These are phyloP conservation scores for Apiospora marii DNA, from an alignment of 2,329 filamentous ascomycete genomes.

Conservation along the genomic window DNA sequence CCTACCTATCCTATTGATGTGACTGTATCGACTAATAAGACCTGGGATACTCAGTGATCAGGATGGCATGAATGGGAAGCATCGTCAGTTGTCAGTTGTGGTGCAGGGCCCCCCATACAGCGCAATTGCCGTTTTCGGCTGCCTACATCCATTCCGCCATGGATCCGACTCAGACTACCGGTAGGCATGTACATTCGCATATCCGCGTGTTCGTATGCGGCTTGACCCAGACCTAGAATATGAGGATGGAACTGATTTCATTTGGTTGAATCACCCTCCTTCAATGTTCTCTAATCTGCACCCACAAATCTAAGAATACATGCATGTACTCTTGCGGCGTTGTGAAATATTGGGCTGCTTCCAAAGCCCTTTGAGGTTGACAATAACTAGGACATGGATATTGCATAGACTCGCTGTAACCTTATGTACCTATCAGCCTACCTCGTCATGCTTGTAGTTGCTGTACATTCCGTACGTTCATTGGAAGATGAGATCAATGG, in stretches of 20 bases:
- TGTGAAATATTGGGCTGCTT: neutral
- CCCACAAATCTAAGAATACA: neutral
- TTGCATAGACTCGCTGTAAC: neutral
- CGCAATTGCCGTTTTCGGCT: slow-evolving; percentile 12
- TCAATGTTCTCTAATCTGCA: no score
- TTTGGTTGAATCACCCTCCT: no score
- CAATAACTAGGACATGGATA: neutral
- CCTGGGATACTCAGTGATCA: neutral
- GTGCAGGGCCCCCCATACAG: slow-evolving; percentile 4
- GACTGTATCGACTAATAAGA: neutral
- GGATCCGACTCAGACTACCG: neutral
- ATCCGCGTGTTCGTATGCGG: neutral
- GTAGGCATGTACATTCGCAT: neutral
- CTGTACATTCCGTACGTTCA: neutral
- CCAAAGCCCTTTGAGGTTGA: neutral
- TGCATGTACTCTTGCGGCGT: neutral
- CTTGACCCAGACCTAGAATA: neutral
- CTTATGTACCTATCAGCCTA: neutral
- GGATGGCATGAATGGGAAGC: neutral
- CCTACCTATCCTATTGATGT: neutral
- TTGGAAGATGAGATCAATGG: neutral
- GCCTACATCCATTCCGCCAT: slow-evolving; percentile 14
- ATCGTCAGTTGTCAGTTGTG: slow-evolving; percentile 1
- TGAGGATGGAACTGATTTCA: neutral
- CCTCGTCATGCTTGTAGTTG: neutral